phyloP scores from a whole-genome alignment of 305 asterid genomes.

The Fraxinus angustifolia region DNA sequence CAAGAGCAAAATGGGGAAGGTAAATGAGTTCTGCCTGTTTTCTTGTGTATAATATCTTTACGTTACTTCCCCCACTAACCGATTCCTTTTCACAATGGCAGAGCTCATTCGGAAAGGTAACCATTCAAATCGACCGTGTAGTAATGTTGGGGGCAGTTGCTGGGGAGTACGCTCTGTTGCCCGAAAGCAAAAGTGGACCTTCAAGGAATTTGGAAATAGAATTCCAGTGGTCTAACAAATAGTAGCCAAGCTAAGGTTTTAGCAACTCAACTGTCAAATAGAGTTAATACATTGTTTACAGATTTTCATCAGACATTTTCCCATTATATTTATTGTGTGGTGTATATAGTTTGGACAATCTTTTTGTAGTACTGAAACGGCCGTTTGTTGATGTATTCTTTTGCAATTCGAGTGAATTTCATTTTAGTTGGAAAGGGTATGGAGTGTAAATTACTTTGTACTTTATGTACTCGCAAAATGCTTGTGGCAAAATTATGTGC shows the following conservation, averaged over 20 bases:
- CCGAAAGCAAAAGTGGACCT: conserved; percentile 95
- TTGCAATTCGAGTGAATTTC: conserved; percentile 38
- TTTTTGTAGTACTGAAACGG: conserved; percentile 30
- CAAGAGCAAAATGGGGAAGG: conserved; percentile 99
- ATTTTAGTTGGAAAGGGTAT: conserved; percentile 12
- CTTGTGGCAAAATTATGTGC: neutral
- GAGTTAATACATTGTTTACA: conserved; percentile 20
- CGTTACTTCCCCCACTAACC: conserved; percentile 8
- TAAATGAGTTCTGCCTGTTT: conserved; percentile 11
- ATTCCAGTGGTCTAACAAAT: conserved; percentile 93
- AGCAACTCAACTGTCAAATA: conserved; percentile 14
- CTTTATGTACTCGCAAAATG: neutral
- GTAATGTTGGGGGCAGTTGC: conserved; percentile 98
- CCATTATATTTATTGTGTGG: conserved; percentile 28
- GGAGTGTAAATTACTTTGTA: conserved; percentile 8
- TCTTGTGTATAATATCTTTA: conserved; percentile 1
- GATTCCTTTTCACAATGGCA: conserved; percentile 29
- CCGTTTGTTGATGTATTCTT: conserved; percentile 35
- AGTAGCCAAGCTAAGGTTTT: conserved; percentile 15
- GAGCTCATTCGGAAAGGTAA: conserved; percentile 96
- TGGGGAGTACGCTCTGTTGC: conserved; percentile 87
- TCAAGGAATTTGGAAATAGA: conserved; percentile 92
- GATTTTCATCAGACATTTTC: conserved; percentile 22
- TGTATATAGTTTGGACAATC: conserved; percentile 39
- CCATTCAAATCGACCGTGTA: conserved; percentile 93